These are phyloP conservation scores for Cutaneotrichosporon cavernicola DNA, from an alignment of 1,284 basidiomycete genomes.

Conservation along the genomic window DNA sequence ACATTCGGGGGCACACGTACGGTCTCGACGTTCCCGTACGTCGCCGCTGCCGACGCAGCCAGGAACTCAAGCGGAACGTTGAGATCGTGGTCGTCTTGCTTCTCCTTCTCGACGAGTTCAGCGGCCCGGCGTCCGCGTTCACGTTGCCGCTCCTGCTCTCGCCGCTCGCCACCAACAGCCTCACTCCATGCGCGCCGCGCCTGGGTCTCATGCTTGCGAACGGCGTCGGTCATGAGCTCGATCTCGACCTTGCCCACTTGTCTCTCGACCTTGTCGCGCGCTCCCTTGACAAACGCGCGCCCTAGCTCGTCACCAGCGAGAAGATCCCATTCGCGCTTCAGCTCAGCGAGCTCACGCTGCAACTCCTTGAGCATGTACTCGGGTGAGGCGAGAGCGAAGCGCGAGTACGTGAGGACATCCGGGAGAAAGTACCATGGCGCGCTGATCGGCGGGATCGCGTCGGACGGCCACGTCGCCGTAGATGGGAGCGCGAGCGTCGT, in stretches of 20 bases:
- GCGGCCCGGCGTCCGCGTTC: constrained; percentile 43
- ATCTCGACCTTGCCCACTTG: constrained; percentile 71
- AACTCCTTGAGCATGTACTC: constrained; percentile 74
- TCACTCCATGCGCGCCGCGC: constrained; percentile 45
- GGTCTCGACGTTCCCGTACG: constrained; percentile 12
- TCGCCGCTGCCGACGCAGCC: background rate
- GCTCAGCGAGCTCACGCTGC: constrained; percentile 68
- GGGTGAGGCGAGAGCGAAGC: constrained; percentile 95
- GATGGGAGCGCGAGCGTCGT: constrained; percentile 93
- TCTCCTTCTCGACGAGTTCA: constrained; percentile 35
- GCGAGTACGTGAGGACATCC: constrained; percentile 82
- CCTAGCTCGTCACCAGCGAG: constrained; percentile 72
- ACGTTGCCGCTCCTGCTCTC: constrained; percentile 54
- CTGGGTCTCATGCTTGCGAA: constrained; percentile 45
- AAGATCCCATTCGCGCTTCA: constrained; percentile 59
- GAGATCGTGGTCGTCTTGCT: constrained; percentile 14
- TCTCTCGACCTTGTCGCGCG: constrained; percentile 68
- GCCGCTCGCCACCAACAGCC: constrained; percentile 44
- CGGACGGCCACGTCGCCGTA: constrained; percentile 88
- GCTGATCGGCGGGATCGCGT: constrained; percentile 76
- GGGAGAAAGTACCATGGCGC: constrained; percentile 95
- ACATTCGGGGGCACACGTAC: constrained; percentile 43
- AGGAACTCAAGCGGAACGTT: constrained; percentile 22
- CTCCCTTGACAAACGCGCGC: constrained; percentile 74
- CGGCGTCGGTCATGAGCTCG: constrained; percentile 64